These are phyloP conservation scores for Boletus subcaerulescens DNA, from an alignment of 768 basidiomycete species.

Conservation along the genomic window DNA sequence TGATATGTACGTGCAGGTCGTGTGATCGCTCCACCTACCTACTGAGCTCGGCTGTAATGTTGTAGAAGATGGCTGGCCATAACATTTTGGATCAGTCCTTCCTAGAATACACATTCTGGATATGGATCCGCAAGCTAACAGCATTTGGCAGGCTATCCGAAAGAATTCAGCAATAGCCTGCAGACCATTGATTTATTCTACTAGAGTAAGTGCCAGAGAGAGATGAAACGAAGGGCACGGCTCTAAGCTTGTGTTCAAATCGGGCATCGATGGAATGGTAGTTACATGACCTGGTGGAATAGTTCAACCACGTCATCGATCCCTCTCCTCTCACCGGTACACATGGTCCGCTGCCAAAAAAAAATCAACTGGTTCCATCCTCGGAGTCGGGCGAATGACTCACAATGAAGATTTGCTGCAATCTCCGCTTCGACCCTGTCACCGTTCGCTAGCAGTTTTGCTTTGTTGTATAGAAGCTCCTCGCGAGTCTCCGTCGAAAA, in stretches of 20 bases:
- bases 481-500: constrained; percentile 97
- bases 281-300: constrained; percentile 21
- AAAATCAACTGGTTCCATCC: constrained; percentile 18
- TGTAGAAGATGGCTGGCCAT: neutral
- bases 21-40: neutral
- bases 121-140: neutral
- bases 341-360: constrained; percentile 73
- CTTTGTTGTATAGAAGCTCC: constrained; percentile 98
- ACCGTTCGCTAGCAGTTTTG: constrained; percentile 94
- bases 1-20: neutral
- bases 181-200: neutral
- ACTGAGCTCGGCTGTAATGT: neutral
- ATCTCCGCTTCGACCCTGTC: constrained; percentile 97
- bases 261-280: constrained; percentile 14
- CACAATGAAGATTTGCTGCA: constrained; percentile 87
- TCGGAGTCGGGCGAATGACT: constrained; percentile 21
- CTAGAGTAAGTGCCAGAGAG: neutral
- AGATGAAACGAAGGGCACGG: neutral
- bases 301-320: constrained; percentile 6
- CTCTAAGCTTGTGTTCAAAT: constrained; percentile 5
- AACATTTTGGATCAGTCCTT: neutral
- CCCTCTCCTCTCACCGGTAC: constrained; percentile 57
- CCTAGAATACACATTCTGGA: neutral
- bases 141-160: neutral
- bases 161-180: neutral